Evolutionary conservation across 768 basidiomycete species (phyloP), one percentile per base, ranked within the genome.

Genomic region (Xerocomus potaroensis): DNA sequence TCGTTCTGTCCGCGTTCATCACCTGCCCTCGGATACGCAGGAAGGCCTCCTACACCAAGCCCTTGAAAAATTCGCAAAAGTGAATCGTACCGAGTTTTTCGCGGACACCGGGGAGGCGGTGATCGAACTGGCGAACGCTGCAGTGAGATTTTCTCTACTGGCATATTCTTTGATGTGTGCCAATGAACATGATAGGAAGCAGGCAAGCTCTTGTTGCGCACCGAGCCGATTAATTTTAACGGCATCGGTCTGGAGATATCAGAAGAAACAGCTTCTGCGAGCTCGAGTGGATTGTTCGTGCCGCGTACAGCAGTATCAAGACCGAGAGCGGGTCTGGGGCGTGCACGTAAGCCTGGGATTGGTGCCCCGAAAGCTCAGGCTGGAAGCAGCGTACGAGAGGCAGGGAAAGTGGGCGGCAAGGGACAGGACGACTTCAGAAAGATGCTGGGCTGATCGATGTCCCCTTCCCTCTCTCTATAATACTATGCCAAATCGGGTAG

Each of bases 31-130:
- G 3, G 79, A 71, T 9, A 83, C 90, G 5, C 90, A 96, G 60
- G 96, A 98, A 61, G 95, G 89, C 2, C 70, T 98, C 1, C 66
- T 99, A 21, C 95, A 99, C 56, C 96, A 98, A 71, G 70, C 73
- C 0, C 68, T 99, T 4, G 91, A 93, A 62, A 95, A 91, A 66
- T 62, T 86, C 32, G 79, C 79, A 1, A 64, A 70, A 3, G 77
- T 90, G 32, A 81, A 78, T 41, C 80, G 92, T 5, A 79, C 91
- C 3, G 85, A 92, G 61, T 73, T 95, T 5, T 83, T 92, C 55
- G 61, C 69, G 6, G 78, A 83, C 48, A 65, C 66, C 39, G 72
- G 71, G 19, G 79, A 87, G 64, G 84, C 83, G 9, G 67, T 82
- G 4, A 77, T 82, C 10, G 84, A 85, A 58, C 68, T 87, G 16